Evolutionary conservation across 106 monocot species (phyloP).

Genomic region (Allium cepa): DNA sequence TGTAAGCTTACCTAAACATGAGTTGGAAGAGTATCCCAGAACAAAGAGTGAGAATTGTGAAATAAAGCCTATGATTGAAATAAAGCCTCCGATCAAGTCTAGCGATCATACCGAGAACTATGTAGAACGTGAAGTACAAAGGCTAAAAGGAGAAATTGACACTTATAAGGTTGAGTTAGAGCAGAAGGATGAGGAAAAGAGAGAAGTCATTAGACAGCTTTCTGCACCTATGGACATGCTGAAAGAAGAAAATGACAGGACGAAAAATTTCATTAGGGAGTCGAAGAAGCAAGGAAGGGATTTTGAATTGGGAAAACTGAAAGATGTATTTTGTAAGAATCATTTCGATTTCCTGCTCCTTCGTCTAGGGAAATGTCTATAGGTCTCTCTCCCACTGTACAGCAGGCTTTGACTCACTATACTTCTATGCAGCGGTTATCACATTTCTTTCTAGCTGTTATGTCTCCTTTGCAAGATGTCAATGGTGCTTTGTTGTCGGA

Average conservation of each 20-base stretch:
- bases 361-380: conserved; percentile 26
- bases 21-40: background rate
- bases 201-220: conserved; percentile 51
- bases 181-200: conserved; percentile 44
- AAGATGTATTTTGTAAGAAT: conserved; percentile 6
- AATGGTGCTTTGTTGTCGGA: too few relatives aligned
- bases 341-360: background rate
- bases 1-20: background rate
- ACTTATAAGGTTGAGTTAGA: conserved; percentile 12
- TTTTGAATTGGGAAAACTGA: conserved; percentile 22
- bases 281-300: conserved; percentile 8
- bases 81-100: background rate
- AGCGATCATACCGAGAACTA: background rate
- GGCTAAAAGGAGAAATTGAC: conserved; percentile 11
- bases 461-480: too few relatives aligned
- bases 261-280: conserved; percentile 28
- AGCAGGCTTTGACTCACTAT: conserved; percentile 69
- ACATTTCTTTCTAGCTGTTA: too few relatives aligned
- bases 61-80: background rate
- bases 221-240: conserved; percentile 23
- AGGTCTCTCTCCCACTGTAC: conserved; percentile 77
- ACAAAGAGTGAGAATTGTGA: background rate
- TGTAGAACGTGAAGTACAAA: background rate
- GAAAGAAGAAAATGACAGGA: conserved; percentile 29
- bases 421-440: conserved; percentile 30